A percentile compares a stretch with the other conserved stretches of the same genome.
Conservation (phyloP, 2,329 filamentous ascomycete genomes). For the Penicillium sp. region DNA sequence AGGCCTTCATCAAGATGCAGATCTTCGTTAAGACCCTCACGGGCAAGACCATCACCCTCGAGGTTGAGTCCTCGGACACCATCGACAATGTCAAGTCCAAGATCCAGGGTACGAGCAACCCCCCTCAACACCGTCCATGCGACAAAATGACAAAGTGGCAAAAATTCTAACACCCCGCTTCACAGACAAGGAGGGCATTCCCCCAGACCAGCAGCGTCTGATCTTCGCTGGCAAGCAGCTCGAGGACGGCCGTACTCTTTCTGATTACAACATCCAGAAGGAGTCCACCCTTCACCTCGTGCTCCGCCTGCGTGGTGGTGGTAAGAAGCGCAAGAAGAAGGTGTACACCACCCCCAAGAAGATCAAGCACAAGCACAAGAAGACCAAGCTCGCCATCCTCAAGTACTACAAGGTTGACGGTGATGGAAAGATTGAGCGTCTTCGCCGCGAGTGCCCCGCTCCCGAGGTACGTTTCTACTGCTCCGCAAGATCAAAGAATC, state of each 20-base stretch:
- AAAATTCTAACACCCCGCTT: neutral
- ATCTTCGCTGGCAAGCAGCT: slow-evolving; percentile 99
- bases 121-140: neutral
- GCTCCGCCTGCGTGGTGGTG: slow-evolving; percentile 96
- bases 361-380: slow-evolving; percentile 99
- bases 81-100: slow-evolving; percentile 99
- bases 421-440: slow-evolving; percentile 99
- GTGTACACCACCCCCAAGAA: slow-evolving; percentile 99
- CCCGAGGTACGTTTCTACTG: slow-evolving; percentile 68
- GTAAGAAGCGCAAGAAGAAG: slow-evolving; percentile 99
- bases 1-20: slow-evolving; percentile 53
- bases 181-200: slow-evolving; percentile 99
- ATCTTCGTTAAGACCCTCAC: slow-evolving; percentile 71
- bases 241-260: slow-evolving; percentile 97
- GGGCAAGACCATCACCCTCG: slow-evolving; percentile 99
- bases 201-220: slow-evolving; percentile 97
- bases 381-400: slow-evolving; percentile 99
- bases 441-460: slow-evolving; percentile 94
- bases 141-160: neutral
- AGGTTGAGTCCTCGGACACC: slow-evolving; percentile 99
- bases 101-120: slow-evolving; percentile 62
- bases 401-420: slow-evolving; percentile 99
- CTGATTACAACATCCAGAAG: slow-evolving; percentile 99
- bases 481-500: neutral
- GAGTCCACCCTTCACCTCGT: slow-evolving; percentile 98